Base-by-base conservation (phyloP, 2,329 filamentous ascomycete genomes). In the Fusarium haematococcum region DNA sequence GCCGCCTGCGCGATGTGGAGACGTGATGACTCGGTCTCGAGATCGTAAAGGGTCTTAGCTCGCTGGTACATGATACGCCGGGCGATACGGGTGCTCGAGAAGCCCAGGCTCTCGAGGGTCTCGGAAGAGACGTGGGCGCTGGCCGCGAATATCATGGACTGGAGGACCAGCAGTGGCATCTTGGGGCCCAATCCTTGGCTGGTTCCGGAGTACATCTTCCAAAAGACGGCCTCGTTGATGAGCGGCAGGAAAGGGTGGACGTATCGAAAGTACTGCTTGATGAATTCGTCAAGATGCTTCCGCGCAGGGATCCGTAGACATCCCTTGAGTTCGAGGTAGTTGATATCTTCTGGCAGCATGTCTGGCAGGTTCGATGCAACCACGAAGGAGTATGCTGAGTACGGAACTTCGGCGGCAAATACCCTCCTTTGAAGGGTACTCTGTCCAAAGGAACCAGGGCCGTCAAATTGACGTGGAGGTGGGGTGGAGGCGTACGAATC, bases 101-200 rank as follows among this genome's bases (percentile, higher is more conserved):
- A 41, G 39, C 39, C 39, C 39, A 41, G n/a, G n/a, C 39, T 41
- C 18, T 41, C 9, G 39, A 41, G 39, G 18, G 39, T 41, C 39
- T 41, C 39, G 9, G 39, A 41, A n/a, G 18, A 20, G 10, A 41
- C 39, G 39, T 41, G 39, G 10, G 18, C 39, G 18, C 18, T 74
- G 23, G 71, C 69, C 11, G 71, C 43, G 33, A 74, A 74, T 16
- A 74, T 33, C 70, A 74, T 73, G 4, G 71, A 62, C 11, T 74
- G 70, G 13, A 74, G 70, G 1, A 74, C 59, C 3, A 74, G 64
- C 1, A 74, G 43, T 5, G 71, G 43, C 23, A 35, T 35, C 25
- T 30, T 41, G 39, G 39, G 39, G 39, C n/a, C 10, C n/a, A n/a
- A 20, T n/a, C 39, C 18, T 41, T 41, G 39, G 39, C 39, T 41